A percentile compares a stretch with the other conserved stretches of the same genome.
phyloP scores from a whole-genome alignment of 768 basidiomycete species.

The Kockovaella imperatae region DNA sequence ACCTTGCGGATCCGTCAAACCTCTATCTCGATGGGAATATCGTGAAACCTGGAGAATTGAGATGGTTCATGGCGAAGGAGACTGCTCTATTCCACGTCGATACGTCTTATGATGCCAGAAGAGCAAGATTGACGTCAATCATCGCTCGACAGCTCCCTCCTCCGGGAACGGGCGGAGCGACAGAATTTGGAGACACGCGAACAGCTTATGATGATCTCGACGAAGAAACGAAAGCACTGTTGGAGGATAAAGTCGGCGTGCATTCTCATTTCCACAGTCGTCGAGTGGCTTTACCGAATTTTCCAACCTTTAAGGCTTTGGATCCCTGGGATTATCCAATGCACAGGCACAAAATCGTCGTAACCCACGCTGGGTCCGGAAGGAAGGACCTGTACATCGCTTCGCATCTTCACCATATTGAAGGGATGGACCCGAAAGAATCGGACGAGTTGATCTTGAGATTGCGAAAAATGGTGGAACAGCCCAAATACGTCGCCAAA shows the following conservation, averaged over 20 bases:
- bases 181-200: conserved; percentile 28
- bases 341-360: conserved; percentile 20
- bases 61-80: conserved; percentile 21
- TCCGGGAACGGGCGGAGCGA: conserved; percentile 17
- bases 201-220: conserved; percentile 20
- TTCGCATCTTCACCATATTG: conserved; percentile 25
- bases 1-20: conserved; percentile 16
- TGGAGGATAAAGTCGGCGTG: conserved; percentile 19
- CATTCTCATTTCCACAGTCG: conserved; percentile 24
- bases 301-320: conserved; percentile 16
- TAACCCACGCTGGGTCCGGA: conserved; percentile 19
- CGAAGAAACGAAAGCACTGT: conserved; percentile 12
- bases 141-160: conserved; percentile 25
- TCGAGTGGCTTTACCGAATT: conserved; percentile 6
- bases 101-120: conserved; percentile 17
- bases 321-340: conserved; percentile 22
- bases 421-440: conserved; percentile 17
- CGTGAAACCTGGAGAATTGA: conserved; percentile 18
- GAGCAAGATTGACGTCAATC: conserved; percentile 17
- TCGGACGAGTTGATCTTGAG: conserved; percentile 5
- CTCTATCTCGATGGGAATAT: conserved; percentile 19
- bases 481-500: conserved; percentile 14
- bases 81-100: conserved; percentile 19
- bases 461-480: conserved; percentile 10
- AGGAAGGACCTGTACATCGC: conserved; percentile 24